These are phyloP conservation scores for Plasmodium yoelii DNA, from an alignment of 169 alveolate species.

Conservation along the genomic window DNA sequence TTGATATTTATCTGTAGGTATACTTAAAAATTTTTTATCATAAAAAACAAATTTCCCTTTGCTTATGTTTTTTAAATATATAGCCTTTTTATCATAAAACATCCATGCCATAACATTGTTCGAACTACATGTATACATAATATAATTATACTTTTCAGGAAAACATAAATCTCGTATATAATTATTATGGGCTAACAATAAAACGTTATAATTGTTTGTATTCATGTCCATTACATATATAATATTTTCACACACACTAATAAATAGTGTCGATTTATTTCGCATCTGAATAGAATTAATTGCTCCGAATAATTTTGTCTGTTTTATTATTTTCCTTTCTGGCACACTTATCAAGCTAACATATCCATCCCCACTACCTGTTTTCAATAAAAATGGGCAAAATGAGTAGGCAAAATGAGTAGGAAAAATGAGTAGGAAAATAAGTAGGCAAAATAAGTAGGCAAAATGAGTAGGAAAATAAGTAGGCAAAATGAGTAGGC, in stretches of 20 bases:
- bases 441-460: too few species aligned
- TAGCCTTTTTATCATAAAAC: conserved; percentile 60
- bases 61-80: conserved; percentile 51
- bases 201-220: conserved; percentile 25
- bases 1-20: conserved; percentile 47
- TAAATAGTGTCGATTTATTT: conserved; percentile 38
- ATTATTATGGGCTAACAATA: conserved; percentile 34
- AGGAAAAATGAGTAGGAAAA: too few species aligned
- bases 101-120: conserved; percentile 72
- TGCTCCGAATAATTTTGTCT: conserved; percentile 55
- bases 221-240: conserved; percentile 65
- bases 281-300: conserved; percentile 73
- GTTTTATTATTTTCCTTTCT: conserved; percentile 45
- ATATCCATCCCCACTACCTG: conserved; percentile 75
- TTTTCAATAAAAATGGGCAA: background rate
- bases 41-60: conserved; percentile 60
- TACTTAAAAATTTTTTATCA: conserved; percentile 41
- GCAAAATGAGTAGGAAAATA: too few species aligned
- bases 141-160: conserved; percentile 45
- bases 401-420: background rate
- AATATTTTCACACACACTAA: conserved; percentile 57
- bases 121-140: conserved; percentile 71
- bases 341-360: conserved; percentile 46
- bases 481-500: background rate
- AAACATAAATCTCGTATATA: conserved; percentile 57